Evolutionary conservation across 805 yeast genomes (phyloP).

Genomic region (Hanseniaspora vineae): DNA sequence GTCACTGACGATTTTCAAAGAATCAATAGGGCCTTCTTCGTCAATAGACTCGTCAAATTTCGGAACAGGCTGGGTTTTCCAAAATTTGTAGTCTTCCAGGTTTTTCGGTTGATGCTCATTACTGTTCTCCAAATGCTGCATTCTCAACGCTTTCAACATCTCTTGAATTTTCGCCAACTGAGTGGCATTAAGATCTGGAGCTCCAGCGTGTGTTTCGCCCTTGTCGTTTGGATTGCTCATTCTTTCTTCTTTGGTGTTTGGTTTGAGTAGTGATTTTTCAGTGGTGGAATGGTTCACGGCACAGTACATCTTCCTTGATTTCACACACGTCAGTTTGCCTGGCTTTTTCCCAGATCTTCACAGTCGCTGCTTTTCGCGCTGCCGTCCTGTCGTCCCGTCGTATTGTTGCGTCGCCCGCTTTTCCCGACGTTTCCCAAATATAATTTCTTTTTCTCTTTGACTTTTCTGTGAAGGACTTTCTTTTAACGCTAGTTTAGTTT

Average conservation of each 20-base stretch:
- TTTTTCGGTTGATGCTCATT: slow-evolving; percentile 40
- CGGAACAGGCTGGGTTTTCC: slow-evolving; percentile 96
- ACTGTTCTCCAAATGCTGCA: slow-evolving; percentile 14
- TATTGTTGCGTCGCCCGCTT: no score
- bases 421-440: no score
- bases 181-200: neutral
- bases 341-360: no score
- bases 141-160: slow-evolving; percentile 31
- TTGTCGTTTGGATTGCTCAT: neutral
- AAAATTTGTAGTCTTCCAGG: slow-evolving; percentile 65
- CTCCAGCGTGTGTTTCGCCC: neutral
- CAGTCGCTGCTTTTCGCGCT: no score
- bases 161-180: slow-evolving; percentile 28
- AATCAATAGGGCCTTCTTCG: slow-evolving; percentile 74
- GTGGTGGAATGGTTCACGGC: no score
- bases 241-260: neutral
- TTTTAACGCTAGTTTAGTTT: no score
- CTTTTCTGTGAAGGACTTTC: no score
- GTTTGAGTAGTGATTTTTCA: no score
- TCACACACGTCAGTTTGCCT: no score
- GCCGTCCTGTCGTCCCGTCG: no score
- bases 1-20: slow-evolving; percentile 51
- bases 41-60: slow-evolving; percentile 53
- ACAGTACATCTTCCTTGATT: no score
- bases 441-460: no score